A percentile compares a stretch with the other conserved stretches of the same genome.
Evolutionary conservation across 192 early-diverging fungal genomes (phyloP).

Genomic region (Bifiguratus adelaidae): DNA sequence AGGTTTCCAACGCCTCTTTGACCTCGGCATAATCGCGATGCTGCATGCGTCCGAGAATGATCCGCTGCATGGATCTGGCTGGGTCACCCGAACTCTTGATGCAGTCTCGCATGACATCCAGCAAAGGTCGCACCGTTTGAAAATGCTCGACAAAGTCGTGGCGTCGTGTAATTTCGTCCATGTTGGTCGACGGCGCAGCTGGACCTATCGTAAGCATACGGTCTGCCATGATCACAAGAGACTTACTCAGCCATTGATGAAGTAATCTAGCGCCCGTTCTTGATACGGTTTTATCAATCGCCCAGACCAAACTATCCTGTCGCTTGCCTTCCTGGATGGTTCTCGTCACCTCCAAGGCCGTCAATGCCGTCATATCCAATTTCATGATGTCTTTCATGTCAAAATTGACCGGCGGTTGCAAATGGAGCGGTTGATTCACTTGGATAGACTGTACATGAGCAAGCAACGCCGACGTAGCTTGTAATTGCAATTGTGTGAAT

Average conservation of each 20-base stretch:
- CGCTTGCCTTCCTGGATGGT: slow-evolving; percentile 36
- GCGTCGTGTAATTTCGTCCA: slow-evolving; percentile 53
- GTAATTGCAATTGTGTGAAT: slow-evolving; percentile 5
- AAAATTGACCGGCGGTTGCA: slow-evolving; percentile 53
- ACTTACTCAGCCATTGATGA: slow-evolving; percentile 46
- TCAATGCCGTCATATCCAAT: slow-evolving; percentile 72
- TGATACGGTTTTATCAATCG: slow-evolving; percentile 73
- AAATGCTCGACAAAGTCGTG: slow-evolving; percentile 72
- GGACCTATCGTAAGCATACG: not conserved
- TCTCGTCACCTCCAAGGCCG: slow-evolving; percentile 64
- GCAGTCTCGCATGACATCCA: slow-evolving; percentile 31
- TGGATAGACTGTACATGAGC: slow-evolving; percentile 69
- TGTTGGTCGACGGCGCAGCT: slow-evolving; percentile 58
- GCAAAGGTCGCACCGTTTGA: slow-evolving; percentile 32
- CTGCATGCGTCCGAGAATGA: slow-evolving; percentile 54
- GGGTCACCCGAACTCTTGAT: slow-evolving; percentile 52
- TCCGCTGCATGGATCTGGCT: slow-evolving; percentile 54
- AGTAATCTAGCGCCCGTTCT: slow-evolving; percentile 68
- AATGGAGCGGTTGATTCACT: slow-evolving; percentile 41
- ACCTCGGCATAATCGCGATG: slow-evolving; percentile 52
- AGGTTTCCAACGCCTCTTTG: slow-evolving; percentile 40
- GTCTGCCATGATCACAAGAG: not conserved
- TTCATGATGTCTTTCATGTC: slow-evolving; percentile 43
- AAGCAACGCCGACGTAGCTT: slow-evolving; percentile 43
- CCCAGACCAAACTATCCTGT: slow-evolving; percentile 52